phyloP scores from a whole-genome alignment of 129 eudicot genomes.

The Solidago caesia region DNA sequence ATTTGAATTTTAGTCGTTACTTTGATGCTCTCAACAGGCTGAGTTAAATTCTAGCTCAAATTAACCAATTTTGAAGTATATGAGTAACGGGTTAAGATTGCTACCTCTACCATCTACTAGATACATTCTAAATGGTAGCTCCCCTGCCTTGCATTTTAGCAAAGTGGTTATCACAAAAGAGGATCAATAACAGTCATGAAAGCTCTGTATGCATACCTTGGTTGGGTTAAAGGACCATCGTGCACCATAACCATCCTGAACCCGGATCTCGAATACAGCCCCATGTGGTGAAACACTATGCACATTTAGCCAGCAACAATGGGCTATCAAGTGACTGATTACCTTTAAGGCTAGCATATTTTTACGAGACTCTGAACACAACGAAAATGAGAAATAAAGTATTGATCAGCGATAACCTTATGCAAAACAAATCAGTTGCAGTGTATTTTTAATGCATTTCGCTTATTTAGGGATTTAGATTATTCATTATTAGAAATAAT shows the following conservation, averaged over 20 bases:
- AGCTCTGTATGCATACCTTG: constrained; percentile 44
- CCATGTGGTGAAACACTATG: constrained; percentile 78
- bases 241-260: constrained; percentile 83
- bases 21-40: background rate
- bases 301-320: constrained; percentile 77
- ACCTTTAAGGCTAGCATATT: constrained; percentile 59
- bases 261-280: constrained; percentile 74
- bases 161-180: background rate
- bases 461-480: too few species aligned
- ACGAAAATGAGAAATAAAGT: constrained; percentile 17
- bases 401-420: constrained; percentile 10
- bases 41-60: background rate
- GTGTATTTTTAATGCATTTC: too few species aligned
- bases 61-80: background rate
- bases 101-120: background rate
- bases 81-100: background rate
- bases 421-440: background rate
- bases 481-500: too few species aligned
- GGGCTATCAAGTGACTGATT: constrained; percentile 43
- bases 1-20: background rate
- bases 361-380: constrained; percentile 57
- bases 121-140: background rate
- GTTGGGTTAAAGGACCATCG: constrained; percentile 78
- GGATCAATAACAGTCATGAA: constrained; percentile 1
- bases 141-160: background rate